Evolutionary conservation across 768 basidiomycete species (phyloP).

Genomic region (Mycena indigotica): DNA sequence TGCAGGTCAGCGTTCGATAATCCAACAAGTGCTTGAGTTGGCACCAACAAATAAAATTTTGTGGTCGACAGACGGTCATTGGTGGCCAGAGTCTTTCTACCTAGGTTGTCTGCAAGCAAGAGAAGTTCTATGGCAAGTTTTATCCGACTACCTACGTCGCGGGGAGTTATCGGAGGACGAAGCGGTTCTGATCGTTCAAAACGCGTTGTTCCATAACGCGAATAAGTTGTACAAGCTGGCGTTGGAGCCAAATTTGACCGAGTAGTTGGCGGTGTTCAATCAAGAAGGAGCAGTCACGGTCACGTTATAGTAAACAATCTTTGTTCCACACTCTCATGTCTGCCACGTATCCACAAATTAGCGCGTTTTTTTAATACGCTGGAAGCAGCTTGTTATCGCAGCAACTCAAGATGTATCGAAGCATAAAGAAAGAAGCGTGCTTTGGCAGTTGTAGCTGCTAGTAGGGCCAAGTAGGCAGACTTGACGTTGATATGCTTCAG

Average conservation of each 20-base stretch:
- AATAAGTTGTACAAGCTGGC: constrained; percentile 63
- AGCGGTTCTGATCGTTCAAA: constrained; percentile 55
- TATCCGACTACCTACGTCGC: constrained; percentile 48
- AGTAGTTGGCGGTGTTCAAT: not conserved
- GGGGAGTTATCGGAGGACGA: constrained; percentile 57
- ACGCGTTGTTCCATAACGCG: constrained; percentile 67
- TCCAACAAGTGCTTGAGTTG: constrained; percentile 69
- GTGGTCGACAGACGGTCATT: constrained; percentile 77
- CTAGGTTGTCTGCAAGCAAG: constrained; percentile 68
- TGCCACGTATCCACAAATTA: constrained; percentile 10
- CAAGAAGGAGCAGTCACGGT: not conserved
- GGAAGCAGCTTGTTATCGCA: too few relatives aligned
- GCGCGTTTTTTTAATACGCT: not conserved
- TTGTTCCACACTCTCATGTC: not conserved
- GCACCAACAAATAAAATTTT: constrained; percentile 77
- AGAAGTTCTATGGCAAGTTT: constrained; percentile 61
- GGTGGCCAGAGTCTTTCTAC: constrained; percentile 81
- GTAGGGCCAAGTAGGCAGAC: too few relatives aligned
- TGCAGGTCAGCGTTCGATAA: constrained; percentile 59
- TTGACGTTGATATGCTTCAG: too few relatives aligned
- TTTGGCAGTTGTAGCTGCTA: too few relatives aligned
- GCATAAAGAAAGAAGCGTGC: too few relatives aligned
- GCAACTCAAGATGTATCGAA: too few relatives aligned
- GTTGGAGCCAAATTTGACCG: constrained; percentile 32
- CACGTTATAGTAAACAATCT: not conserved